Conservation (phyloP, 1,139 yeast species). For the Debaryomyces robertsiae region DNA sequence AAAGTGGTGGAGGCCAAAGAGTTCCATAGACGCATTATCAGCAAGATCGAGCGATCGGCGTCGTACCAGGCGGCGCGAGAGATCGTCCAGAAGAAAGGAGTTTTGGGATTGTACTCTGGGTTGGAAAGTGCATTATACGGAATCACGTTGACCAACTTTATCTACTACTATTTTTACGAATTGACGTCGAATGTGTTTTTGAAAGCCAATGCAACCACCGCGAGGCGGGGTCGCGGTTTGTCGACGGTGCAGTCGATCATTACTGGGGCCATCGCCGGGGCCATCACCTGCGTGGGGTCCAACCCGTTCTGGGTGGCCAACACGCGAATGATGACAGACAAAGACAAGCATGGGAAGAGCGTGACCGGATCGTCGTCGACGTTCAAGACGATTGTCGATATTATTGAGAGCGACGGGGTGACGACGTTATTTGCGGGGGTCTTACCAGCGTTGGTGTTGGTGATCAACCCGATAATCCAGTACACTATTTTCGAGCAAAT, state of each 20-base stretch:
- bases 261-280: slow-evolving; percentile 87
- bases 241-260: slow-evolving; percentile 71
- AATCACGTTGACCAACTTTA: slow-evolving; percentile 80
- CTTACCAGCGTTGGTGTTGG: slow-evolving; percentile 83
- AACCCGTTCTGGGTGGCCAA: slow-evolving; percentile 97
- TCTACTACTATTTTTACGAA: slow-evolving; percentile 90
- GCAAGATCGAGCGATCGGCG: slow-evolving; percentile 24
- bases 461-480: slow-evolving; percentile 86
- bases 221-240: slow-evolving; percentile 42
- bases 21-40: slow-evolving; percentile 23
- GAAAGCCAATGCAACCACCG: slow-evolving; percentile 33
- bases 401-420: slow-evolving; percentile 71
- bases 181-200: slow-evolving; percentile 59
- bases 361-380: slow-evolving; percentile 36
- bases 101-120: slow-evolving; percentile 77
- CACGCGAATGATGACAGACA: slow-evolving; percentile 75
- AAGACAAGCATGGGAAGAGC: slow-evolving; percentile 36
- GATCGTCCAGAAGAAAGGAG: slow-evolving; percentile 64
- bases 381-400: slow-evolving; percentile 57
- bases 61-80: slow-evolving; percentile 43
- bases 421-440: slow-evolving; percentile 79
- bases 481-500: slow-evolving; percentile 90
- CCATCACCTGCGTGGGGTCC: slow-evolving; percentile 80
- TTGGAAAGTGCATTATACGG: slow-evolving; percentile 88
- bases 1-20: slow-evolving; percentile 14